Base-by-base conservation (phyloP, 495 filamentous ascomycete genomes). In the Clavariopsis aquatica region DNA sequence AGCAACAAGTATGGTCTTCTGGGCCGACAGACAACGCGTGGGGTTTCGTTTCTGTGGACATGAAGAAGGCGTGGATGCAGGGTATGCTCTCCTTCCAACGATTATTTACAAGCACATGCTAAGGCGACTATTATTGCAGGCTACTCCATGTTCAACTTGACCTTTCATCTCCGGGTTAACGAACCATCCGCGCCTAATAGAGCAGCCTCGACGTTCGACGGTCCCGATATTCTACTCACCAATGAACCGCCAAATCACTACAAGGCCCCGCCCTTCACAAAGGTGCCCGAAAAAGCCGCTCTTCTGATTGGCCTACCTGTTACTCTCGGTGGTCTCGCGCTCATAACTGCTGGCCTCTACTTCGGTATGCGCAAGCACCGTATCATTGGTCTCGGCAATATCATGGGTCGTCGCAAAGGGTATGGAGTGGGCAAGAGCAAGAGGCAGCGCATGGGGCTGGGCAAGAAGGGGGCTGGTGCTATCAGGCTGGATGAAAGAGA, bases 11-110 rank as follows among this genome's bases (percentile, higher is more conserved):
- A 0, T 81, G 75, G 71, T 72, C 71, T 9, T 79, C 78, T 4
- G 70, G 65, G n/a, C 57, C 55, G 36, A 76, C 70, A 9, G 66
- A 74, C n/a, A 81, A 79, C 54, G 72, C 69, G 29, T 74, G 72
- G 60, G 78, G 77, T 53, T 77, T 76, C 53, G 69, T 73, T 4
- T 66, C 72, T 8, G 57, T 81, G 20, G 68, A 64, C 24, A 78
- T 75, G 68, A 59, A 69, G 24, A 70, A 73, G 24, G 72, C 70
- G 29, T 79, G 76, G 75, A 69, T 77, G 36, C 75, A 78, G 60
- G 74, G 69, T 61, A 61, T 20, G 49, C 19, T 12, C n/a, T n/a
- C n/a, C n/a, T n/a, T n/a, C n/a, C n/a, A n/a, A n/a, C n/a, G n/a
- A n/a, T n/a, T n/a, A n/a, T n/a, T n/a, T n/a, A 47, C 29, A 12